These are phyloP conservation scores for Phytopythium chamaehyphon DNA, from an alignment of 352 stramenopile genomes.

Conservation along the genomic window DNA sequence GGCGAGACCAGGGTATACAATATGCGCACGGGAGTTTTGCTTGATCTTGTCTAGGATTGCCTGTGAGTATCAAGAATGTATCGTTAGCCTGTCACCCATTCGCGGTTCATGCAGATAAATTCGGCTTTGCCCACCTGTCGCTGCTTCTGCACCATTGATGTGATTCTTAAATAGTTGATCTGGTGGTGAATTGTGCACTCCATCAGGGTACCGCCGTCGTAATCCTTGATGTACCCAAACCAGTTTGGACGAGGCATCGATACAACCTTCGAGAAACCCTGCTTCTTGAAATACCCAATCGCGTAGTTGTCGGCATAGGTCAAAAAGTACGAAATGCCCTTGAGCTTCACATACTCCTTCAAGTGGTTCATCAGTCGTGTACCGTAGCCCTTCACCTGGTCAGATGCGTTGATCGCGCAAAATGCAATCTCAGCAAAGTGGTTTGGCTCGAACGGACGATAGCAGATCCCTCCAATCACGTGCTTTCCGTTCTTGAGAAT, in stretches of 20 bases:
- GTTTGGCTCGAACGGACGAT: slow-evolving; percentile 92
- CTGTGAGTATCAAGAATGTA: slow-evolving; percentile 20
- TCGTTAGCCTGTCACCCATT: background rate
- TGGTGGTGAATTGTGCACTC: slow-evolving; percentile 98
- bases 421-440: slow-evolving; percentile 99
- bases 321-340: slow-evolving; percentile 94
- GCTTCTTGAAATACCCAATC: slow-evolving; percentile 99
- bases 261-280: slow-evolving; percentile 89
- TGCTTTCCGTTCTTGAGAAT: slow-evolving; percentile 88
- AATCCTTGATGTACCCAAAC: slow-evolving; percentile 99
- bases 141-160: slow-evolving; percentile 94
- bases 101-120: no score
- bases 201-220: slow-evolving; percentile 99
- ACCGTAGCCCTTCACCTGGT: slow-evolving; percentile 97
- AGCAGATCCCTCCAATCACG: slow-evolving; percentile 98
- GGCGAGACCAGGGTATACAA: slow-evolving; percentile 69
- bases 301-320: slow-evolving; percentile 99
- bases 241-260: slow-evolving; percentile 87
- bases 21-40: slow-evolving; percentile 60
- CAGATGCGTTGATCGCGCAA: slow-evolving; percentile 95
- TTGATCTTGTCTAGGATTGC: slow-evolving; percentile 84
- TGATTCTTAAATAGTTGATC: slow-evolving; percentile 96
- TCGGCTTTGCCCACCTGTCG: slow-evolving; percentile 64
- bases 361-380: slow-evolving; percentile 99
- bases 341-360: slow-evolving; percentile 95